Percentiles rank a stretch among this genome's conserved stretches.
phyloP scores from a whole-genome alignment of 169 alveolate genomes.

The Ichthyophthirius multifiliis region DNA sequence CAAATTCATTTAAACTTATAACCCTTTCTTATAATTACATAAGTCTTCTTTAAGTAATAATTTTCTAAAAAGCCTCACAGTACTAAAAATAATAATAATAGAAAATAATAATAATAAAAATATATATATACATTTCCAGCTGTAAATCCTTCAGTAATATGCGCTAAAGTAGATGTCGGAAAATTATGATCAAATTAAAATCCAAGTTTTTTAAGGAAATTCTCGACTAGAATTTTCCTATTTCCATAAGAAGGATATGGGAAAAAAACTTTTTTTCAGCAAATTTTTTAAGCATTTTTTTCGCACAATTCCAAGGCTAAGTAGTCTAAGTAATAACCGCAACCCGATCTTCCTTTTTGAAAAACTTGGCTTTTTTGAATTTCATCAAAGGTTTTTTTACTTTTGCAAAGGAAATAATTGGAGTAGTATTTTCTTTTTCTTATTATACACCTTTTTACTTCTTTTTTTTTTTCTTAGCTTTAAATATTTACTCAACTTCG shows the following conservation, averaged over 20 bases:
- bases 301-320: conserved; percentile 62
- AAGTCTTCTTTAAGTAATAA: conserved; percentile 32
- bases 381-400: conserved; percentile 34
- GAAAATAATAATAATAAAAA: neutral
- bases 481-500: conserved; percentile 74
- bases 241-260: conserved; percentile 78
- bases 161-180: conserved; percentile 65
- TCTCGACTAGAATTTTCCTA: conserved; percentile 63
- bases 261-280: conserved; percentile 73
- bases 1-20: conserved; percentile 50
- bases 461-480: conserved; percentile 63
- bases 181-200: conserved; percentile 54
- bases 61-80: conserved; percentile 28
- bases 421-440: conserved; percentile 41
- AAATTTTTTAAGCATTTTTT: conserved; percentile 65
- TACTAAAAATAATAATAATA: neutral
- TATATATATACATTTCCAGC: conserved; percentile 50
- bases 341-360: conserved; percentile 64
- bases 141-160: conserved; percentile 62
- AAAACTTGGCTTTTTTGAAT: conserved; percentile 57
- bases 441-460: conserved; percentile 46
- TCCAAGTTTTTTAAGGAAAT: conserved; percentile 44
- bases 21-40: conserved; percentile 45
- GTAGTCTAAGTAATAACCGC: conserved; percentile 68
- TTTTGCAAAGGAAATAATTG: conserved; percentile 31